Percentiles rank a stretch among this genome's conserved stretches.
Evolutionary conservation across 805 yeast species (phyloP).

Genomic region (Pichia phayaonensis): DNA sequence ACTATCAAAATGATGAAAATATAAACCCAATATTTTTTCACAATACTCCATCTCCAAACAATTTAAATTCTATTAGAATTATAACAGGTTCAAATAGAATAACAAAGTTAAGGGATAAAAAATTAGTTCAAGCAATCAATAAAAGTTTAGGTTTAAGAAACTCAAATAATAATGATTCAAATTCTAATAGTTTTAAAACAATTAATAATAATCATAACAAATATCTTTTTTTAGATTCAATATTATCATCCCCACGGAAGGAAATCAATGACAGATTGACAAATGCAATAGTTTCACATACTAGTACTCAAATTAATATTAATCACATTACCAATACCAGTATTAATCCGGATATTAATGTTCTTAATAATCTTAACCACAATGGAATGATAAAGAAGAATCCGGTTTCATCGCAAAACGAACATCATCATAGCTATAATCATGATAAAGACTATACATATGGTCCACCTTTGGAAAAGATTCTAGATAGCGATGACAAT

Average conservation of each 20-base stretch:
- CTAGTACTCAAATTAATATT: too few relatives aligned
- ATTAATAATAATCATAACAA: neutral
- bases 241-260: constrained; percentile 5
- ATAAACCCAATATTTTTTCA: constrained; percentile 7
- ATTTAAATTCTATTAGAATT: constrained; percentile 4
- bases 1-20: neutral
- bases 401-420: neutral
- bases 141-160: constrained; percentile 1
- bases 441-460: neutral
- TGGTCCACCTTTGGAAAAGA: neutral
- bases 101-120: constrained; percentile 5
- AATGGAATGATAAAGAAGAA: neutral
- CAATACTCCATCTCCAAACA: constrained; percentile 8
- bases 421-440: neutral
- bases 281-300: neutral
- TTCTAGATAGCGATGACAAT: neutral
- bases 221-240: too few relatives aligned
- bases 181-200: neutral
- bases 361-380: neutral
- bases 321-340: neutral
- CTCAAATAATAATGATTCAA: neutral
- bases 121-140: constrained; percentile 4
- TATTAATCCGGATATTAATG: neutral
- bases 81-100: constrained; percentile 9
- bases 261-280: constrained; percentile 1